Evolutionary conservation across 2,329 filamentous ascomycete genomes (phyloP), one percentile per base, ranked within the genome.

Genomic region (Geosmithia flava): DNA sequence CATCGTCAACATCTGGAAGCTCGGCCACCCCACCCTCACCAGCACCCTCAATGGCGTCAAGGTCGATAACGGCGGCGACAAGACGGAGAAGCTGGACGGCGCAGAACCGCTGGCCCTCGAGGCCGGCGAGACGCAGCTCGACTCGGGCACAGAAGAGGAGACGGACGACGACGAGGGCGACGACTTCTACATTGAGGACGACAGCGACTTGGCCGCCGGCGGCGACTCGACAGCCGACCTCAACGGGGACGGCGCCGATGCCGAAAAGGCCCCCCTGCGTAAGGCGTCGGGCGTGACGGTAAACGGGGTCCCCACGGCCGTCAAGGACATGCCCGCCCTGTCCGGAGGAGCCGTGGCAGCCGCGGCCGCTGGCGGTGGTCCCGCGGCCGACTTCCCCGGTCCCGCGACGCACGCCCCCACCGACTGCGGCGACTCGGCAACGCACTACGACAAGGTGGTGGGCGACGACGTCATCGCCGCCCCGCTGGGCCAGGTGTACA

Each of bases 1-100:
- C 44, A 90, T 98, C 60, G 85, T 98, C 54, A 94, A 94, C 51
- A 97, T 98, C 50, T 98, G 93, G 93, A 95, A 95, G 63, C 84
- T 96, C 29, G 93, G 87, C 16, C 93, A 98, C 62, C 91, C 93
- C 2, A 87, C 88, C 48, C 68, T 98, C 29, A 87, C 88, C 63
- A 95, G 89, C 61, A 94, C 88, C 3, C 71, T 95, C 3, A 96
- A 96, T 53, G 91, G 93, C 2, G 87, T 94, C 11, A 78, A 80
- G 13, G 73, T 96, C 3, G 86, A 90, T 52, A 83, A 80, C 6
- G 89, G 88, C 20, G 89, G 88, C 20, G 90, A 96, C 64, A 95
- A 93, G 68, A 95, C 88, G 0, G 90, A 94, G 58, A 93, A 95
- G 63, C 74, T 83, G 23, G 83, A 85, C 39, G 63, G 67, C 16